Percentiles rank a stretch among this genome's conserved stretches.
Conservation (phyloP, 2,329 filamentous ascomycete species). For the Ceratocystis ficicola region DNA sequence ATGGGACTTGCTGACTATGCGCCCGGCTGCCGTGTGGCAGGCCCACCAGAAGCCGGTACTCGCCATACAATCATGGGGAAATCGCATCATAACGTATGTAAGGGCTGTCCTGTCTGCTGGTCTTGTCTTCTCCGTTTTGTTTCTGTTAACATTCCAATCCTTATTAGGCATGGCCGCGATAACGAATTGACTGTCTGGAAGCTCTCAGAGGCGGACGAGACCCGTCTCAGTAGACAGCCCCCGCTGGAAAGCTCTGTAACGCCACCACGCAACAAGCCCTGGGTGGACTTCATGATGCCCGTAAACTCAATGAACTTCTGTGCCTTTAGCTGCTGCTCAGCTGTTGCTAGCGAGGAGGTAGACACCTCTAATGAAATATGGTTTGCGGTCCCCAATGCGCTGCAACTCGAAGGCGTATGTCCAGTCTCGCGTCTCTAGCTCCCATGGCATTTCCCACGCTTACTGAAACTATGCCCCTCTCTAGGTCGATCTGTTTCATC, state of each 20-base stretch:
- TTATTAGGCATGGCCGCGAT: slow-evolving; percentile 71
- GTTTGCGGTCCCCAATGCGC: slow-evolving; percentile 68
- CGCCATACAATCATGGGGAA: slow-evolving; percentile 59
- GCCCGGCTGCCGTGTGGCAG: slow-evolving; percentile 73
- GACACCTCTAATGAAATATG: slow-evolving; percentile 39
- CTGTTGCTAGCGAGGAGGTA: slow-evolving; percentile 26
- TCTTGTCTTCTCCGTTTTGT: not conserved
- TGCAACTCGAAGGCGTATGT: slow-evolving; percentile 56
- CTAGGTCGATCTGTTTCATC: slow-evolving; percentile 67
- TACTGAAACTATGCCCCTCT: not conserved
- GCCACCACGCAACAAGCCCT: slow-evolving; percentile 51
- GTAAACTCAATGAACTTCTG: slow-evolving; percentile 97
- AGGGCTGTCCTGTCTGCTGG: not conserved
- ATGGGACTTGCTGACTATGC: slow-evolving; percentile 74
- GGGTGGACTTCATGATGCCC: slow-evolving; percentile 70
- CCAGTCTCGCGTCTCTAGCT: not conserved
- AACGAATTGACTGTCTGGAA: slow-evolving; percentile 80
- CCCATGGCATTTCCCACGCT: not conserved
- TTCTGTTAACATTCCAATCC: not conserved
- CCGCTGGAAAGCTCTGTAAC: slow-evolving; percentile 51
- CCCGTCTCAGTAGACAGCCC: slow-evolving; percentile 51
- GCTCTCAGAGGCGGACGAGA: slow-evolving; percentile 48
- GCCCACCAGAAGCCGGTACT: slow-evolving; percentile 70
- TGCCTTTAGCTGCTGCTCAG: slow-evolving; percentile 54
- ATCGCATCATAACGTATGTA: slow-evolving; percentile 71